Base-by-base conservation (phyloP, 2,329 filamentous ascomycete species). In the Tolypocladium guangdongense region DNA sequence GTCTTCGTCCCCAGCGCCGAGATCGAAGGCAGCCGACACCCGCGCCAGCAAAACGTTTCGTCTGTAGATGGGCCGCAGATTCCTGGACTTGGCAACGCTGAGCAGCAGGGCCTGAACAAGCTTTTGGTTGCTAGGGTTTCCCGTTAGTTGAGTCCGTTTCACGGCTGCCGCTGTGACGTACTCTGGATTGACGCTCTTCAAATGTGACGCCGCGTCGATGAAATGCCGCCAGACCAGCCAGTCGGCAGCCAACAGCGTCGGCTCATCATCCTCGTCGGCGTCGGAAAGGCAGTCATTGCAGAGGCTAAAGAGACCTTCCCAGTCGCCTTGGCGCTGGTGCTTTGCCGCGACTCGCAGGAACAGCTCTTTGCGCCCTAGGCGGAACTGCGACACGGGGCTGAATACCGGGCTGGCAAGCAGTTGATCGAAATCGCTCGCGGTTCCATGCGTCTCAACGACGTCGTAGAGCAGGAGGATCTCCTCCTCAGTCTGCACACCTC, bases 391-490 rank as follows among this genome's bases (percentile, higher is more conserved):
- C 3, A 74, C 59, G 0, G 75, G 75, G 0, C 71, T 71, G 10
- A 77, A 69, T 0, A 68, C 58, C 0, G 70, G 64, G 45, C 73
- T 73, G 3, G 60, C 54, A 0, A 74, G 60, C 8, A 73, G 64
- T 38, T 71, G 71, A 1, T 69, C 56, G 54, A 71, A 73, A 45
- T 77, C 75, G 0, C 69, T 69, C 0, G 64, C 60, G 1, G 68
- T 68, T 0, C 72, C 75, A 11, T 77, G 73, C 4, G 66, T 68
- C 33, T 72, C 68, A 0, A 77, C 61, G 24, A 80, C 68, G 1
- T 73, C 68, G 56, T 78, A 80, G 20, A 77, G 70, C 2, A 80
- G 68, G 0, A 76, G 65, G 2, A 77, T 69, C 56, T 80, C 77
- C 54, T 80, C 74, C 55, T 80, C 77, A 0, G 71, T 71, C 39